Conservation (phyloP, 495 filamentous ascomycete genomes). For the Durotheca rogersii region DNA sequence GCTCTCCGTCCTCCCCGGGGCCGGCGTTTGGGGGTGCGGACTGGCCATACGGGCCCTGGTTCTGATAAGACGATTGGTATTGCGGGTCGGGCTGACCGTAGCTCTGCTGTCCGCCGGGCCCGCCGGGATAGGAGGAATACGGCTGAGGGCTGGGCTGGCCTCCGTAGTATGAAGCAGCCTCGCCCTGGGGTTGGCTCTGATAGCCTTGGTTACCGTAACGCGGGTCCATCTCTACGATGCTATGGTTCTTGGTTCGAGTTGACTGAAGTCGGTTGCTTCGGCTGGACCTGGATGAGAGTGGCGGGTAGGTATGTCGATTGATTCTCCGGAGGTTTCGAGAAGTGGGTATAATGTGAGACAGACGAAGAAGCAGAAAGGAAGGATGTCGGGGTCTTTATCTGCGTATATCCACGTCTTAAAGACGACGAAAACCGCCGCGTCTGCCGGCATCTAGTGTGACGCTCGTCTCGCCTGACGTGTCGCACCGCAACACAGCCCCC, state of each 20-base stretch:
- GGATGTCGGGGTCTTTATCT: constrained; percentile 1
- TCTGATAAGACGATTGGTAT: constrained; percentile 10
- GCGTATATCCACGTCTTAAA: not conserved
- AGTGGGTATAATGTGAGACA: not conserved
- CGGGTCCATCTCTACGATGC: constrained; percentile 13
- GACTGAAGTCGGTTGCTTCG: too few relatives aligned
- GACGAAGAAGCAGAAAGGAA: not conserved
- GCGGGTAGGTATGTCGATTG: too few relatives aligned
- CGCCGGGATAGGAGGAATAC: constrained; percentile 2
- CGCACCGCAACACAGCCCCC: constrained; percentile 5
- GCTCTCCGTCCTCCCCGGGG: constrained; percentile 32
- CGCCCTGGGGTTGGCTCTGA: constrained; percentile 5
- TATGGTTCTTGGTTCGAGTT: too few relatives aligned
- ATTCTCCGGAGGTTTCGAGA: too few relatives aligned
- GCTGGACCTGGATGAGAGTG: too few relatives aligned
- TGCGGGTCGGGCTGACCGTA: constrained; percentile 5
- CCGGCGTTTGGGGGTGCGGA: constrained; percentile 1
- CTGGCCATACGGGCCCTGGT: not conserved
- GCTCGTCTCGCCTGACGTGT: constrained; percentile 21
- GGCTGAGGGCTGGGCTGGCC: constrained; percentile 11
- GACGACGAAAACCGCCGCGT: not conserved
- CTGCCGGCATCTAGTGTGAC: constrained; percentile 1
- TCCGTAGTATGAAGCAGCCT: constrained; percentile 14
- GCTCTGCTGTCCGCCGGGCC: not conserved
- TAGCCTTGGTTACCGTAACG: constrained; percentile 13